Evolutionary conservation across 2,329 filamentous ascomycete genomes (phyloP).

Genomic region (Trichoderma atrobrunneum): DNA sequence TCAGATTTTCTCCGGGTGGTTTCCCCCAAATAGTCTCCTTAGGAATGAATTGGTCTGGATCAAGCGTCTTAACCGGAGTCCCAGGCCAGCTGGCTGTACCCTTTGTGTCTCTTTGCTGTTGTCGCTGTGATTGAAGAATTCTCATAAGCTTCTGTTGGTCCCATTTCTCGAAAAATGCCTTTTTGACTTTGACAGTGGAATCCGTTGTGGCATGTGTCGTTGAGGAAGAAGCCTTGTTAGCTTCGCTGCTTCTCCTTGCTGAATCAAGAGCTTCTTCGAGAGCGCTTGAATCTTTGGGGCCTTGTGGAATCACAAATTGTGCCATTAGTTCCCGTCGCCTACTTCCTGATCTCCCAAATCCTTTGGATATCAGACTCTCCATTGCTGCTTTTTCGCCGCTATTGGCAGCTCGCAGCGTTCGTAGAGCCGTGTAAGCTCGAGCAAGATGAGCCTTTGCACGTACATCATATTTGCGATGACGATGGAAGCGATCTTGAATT

Average conservation of each 20-base stretch:
- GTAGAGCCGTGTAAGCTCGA: conserved; percentile 43
- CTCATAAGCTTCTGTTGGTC: conserved; percentile 43
- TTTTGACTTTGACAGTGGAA: conserved; percentile 19
- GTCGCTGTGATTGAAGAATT: conserved; percentile 43
- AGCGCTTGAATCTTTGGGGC: conserved; percentile 40
- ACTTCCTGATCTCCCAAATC: conserved; percentile 53
- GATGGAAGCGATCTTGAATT: conserved; percentile 48
- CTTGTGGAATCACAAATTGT: conserved; percentile 36
- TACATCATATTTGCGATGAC: conserved; percentile 32
- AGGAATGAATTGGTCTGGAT: conserved; percentile 40
- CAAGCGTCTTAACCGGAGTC: conserved; percentile 28
- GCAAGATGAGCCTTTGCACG: conserved; percentile 35
- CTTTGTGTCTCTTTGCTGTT: conserved; percentile 29
- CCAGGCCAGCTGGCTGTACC: conserved; percentile 28
- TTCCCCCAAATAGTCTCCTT: conserved; percentile 50
- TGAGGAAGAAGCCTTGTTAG: not conserved
- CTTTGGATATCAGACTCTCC: conserved; percentile 45
- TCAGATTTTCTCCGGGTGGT: conserved; percentile 38
- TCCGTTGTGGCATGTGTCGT: not conserved
- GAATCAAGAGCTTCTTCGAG: conserved; percentile 36
- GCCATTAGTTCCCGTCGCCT: conserved; percentile 48
- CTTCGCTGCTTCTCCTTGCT: not conserved
- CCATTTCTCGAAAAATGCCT: conserved; percentile 48
- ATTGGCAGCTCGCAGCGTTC: conserved; percentile 52
- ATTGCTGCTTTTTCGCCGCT: conserved; percentile 48